These are phyloP conservation scores for Hypoxylon rubiginosum DNA, from an alignment of 2,329 filamentous ascomycete genomes.

Conservation along the genomic window DNA sequence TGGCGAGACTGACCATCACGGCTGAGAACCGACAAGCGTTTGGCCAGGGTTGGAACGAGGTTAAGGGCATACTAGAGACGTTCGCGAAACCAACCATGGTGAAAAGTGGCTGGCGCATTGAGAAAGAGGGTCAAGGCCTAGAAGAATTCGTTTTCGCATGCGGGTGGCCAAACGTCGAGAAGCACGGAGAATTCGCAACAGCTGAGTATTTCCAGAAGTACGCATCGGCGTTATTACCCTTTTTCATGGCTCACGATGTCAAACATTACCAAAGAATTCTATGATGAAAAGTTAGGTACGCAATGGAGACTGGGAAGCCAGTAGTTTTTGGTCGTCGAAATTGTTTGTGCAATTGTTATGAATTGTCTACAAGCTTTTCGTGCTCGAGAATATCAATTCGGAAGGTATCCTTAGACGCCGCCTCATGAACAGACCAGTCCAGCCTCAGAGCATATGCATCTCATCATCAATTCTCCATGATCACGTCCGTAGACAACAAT, in stretches of 20 bases:
- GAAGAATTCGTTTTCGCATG: slow-evolving; percentile 59
- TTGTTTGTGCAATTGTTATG: slow-evolving; percentile 48
- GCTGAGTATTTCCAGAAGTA: slow-evolving; percentile 46
- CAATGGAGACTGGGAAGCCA: slow-evolving; percentile 1
- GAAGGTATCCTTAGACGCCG: slow-evolving; percentile 69
- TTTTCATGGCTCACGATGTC: slow-evolving; percentile 44
- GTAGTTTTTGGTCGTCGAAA: slow-evolving; percentile 19
- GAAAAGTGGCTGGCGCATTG: slow-evolving; percentile 59
- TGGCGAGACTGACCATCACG: slow-evolving; percentile 53
- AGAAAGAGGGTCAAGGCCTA: slow-evolving; percentile 53
- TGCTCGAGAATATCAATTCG: slow-evolving; percentile 60
- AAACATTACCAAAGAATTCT: slow-evolving; percentile 53
- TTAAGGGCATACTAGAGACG: slow-evolving; percentile 51
- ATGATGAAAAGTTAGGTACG: slow-evolving; percentile 38
- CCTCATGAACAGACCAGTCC: slow-evolving; percentile 57
- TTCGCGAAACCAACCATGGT: slow-evolving; percentile 51
- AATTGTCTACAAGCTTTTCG: slow-evolving; percentile 51
- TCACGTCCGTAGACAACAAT: slow-evolving; percentile 26
- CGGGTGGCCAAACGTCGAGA: slow-evolving; percentile 55
- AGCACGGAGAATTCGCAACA: slow-evolving; percentile 50
- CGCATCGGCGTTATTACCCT: slow-evolving; percentile 37
- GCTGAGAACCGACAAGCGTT: slow-evolving; percentile 52
- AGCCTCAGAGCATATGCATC: slow-evolving; percentile 47
- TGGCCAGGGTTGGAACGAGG: slow-evolving; percentile 51
- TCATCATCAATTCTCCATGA: slow-evolving; percentile 36